Evolutionary conservation across 140 eudicot genomes (phyloP).

Genomic region (Cichorium intybus): DNA sequence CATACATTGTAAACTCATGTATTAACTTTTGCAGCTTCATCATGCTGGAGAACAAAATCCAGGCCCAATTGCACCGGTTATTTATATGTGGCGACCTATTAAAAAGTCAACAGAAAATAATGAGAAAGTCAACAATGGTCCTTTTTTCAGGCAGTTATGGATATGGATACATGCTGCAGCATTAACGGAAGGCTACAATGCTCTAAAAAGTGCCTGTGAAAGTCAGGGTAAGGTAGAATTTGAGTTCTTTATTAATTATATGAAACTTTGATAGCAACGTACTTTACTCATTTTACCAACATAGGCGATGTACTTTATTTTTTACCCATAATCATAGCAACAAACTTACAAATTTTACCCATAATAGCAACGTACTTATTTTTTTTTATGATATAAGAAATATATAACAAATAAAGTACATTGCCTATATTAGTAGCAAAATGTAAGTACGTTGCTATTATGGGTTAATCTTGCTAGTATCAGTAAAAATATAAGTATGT

Average conservation of each 20-base stretch:
- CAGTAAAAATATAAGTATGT: too few relatives aligned
- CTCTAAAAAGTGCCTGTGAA: conserved; percentile 54
- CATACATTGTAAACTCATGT: not conserved
- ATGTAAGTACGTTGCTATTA: too few relatives aligned
- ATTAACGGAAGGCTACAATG: conserved; percentile 61
- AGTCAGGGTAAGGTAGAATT: conserved; percentile 63
- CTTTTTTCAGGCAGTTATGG: conserved; percentile 57
- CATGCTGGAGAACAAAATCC: conserved; percentile 36
- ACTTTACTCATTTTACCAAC: not conserved
- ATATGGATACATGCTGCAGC: conserved; percentile 96
- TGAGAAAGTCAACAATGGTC: not conserved
- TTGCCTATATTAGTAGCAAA: too few relatives aligned
- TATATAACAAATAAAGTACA: too few relatives aligned
- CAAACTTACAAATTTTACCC: too few relatives aligned
- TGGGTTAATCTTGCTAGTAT: too few relatives aligned
- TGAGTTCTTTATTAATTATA: not conserved
- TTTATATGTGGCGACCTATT: conserved; percentile 77
- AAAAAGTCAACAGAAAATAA: conserved; percentile 19
- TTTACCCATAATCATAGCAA: too few relatives aligned
- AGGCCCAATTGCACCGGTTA: conserved; percentile 69
- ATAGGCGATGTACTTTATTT: too few relatives aligned
- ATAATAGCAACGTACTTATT: too few relatives aligned
- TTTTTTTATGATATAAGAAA: too few relatives aligned
- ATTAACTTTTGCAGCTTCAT: conserved; percentile 58
- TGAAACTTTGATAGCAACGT: not conserved